phyloP scores from a whole-genome alignment of 2,329 filamentous ascomycete species.

The Verticillium zaregamsianum region DNA sequence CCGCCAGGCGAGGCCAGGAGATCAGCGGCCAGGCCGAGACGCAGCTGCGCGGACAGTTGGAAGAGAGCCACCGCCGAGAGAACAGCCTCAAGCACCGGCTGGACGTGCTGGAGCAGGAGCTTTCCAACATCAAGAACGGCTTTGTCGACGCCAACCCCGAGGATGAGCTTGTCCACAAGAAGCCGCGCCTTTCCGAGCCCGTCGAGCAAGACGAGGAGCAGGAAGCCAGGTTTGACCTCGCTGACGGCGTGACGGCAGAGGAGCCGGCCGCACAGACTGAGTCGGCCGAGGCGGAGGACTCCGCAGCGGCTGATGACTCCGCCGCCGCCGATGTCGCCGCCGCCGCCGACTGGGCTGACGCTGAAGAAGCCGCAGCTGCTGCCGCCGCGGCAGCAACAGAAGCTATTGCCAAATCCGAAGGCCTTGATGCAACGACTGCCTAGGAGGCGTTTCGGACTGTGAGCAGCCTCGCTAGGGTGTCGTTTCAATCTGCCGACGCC shows the following conservation, averaged over 20 bases:
- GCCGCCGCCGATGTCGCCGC: neutral
- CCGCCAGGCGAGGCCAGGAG: conserved; percentile 57
- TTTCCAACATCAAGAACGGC: conserved; percentile 26
- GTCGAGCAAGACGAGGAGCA: neutral
- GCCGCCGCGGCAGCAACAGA: neutral
- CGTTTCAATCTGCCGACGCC: too few species aligned
- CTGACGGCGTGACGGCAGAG: neutral
- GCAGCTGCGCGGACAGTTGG: conserved; percentile 57
- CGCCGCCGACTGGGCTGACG: neutral
- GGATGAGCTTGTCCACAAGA: conserved; percentile 8
- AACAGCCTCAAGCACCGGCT: conserved; percentile 77
- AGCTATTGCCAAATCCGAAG: neutral
- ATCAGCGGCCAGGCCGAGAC: conserved; percentile 52
- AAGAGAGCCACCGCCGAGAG: conserved; percentile 74
- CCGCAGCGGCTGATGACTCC: neutral
- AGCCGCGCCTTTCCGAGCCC: conserved; percentile 8
- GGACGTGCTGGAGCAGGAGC: conserved; percentile 69
- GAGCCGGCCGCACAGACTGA: neutral
- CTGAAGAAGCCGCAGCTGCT: neutral
- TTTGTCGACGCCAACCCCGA: conserved; percentile 7
- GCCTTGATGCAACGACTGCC: neutral
- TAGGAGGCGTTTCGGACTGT: neutral
- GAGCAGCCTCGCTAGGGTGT: too few species aligned
- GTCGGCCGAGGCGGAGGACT: neutral
- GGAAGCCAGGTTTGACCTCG: neutral